Evolutionary conservation across 1,284 basidiomycete species (phyloP), one percentile per base, ranked within the genome.

Genomic region (Ceratobasidium sp.): DNA sequence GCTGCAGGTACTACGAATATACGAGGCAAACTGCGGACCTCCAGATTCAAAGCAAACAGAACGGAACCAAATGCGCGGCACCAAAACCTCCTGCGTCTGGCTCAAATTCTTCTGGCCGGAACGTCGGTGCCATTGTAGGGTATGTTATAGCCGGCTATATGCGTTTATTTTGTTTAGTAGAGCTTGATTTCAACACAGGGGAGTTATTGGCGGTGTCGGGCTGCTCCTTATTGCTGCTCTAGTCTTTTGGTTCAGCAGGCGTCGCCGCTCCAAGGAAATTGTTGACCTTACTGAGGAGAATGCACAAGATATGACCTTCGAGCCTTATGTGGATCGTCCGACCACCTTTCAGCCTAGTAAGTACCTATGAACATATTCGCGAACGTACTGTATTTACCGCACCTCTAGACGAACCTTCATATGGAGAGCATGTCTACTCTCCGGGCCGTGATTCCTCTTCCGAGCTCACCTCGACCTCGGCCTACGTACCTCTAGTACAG

Each of bases 1-100:
- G 38, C 38, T n/a, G n/a, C 44, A 65, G 62, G 62, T 65, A n/a
- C 40, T 65, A 44, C 44, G 38, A 65, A 42, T 65, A 65, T n/a
- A 65, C 62, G 23, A 23, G 62, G 23, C 62, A 65, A 46, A 44
- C 62, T 12, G 62, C 62, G 9, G 12, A 42, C 13, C 62, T 65
- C 38, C 40, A 42, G 40, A 65, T 65, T 48, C 38, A 65, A 42
- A 65, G 62, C 23, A 40, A 40, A 12, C 62, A 65, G 23, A 65
- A 65, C n/a, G 62, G 44, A 26, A 65, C 26, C 38, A 20, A 26
- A 15, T 57, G 68, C n/a, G n/a, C 28, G n/a, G 23, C 42, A 52
- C 42, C 66, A 7, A 40, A 33, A 33, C 33, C 33, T 33, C 33
- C 33, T 33, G 33, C 44, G 4, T 28, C 66, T 7, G 52, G 66